A percentile compares a stretch with the other conserved stretches of the same genome.
These are phyloP conservation scores for Croton setiger DNA, from an alignment of 441 rosid species.

Conservation along the genomic window DNA sequence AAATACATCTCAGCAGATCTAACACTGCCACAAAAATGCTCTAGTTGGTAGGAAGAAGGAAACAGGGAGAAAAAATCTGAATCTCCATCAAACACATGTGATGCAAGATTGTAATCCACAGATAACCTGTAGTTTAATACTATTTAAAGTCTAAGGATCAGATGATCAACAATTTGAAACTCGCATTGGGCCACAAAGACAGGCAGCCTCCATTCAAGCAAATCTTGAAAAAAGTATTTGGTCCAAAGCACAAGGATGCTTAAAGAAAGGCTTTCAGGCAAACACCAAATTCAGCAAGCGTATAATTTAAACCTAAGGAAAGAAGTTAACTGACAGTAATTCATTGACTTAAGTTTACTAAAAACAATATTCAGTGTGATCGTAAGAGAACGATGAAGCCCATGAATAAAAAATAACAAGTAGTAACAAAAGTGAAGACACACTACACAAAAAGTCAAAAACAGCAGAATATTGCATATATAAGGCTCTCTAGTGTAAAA, in stretches of 20 bases:
- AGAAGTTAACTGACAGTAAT: background rate
- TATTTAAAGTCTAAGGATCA: background rate
- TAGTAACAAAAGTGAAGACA: background rate
- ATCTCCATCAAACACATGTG: background rate
- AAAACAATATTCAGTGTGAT: background rate
- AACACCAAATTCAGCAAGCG: background rate
- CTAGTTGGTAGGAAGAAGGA: background rate
- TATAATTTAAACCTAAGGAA: background rate
- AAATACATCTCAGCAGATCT: background rate
- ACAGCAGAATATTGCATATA: background rate
- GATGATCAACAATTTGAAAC: background rate
- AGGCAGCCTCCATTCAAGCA: background rate
- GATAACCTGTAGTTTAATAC: background rate
- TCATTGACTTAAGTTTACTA: background rate
- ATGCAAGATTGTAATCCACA: background rate
- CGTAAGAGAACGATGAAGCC: background rate
- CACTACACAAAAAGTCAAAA: background rate
- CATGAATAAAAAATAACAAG: background rate
- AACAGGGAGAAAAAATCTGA: background rate
- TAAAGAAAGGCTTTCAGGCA: conserved; percentile 4
- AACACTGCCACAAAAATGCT: background rate
- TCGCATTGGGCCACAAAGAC: background rate
- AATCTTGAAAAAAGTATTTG: background rate
- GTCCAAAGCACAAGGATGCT: background rate
- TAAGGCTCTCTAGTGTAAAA: conserved; percentile 1